A percentile compares a stretch with the other conserved stretches of the same genome.
Conservation (phyloP, 169 alveolate genomes). For the Plasmodium billcollinsi region DNA sequence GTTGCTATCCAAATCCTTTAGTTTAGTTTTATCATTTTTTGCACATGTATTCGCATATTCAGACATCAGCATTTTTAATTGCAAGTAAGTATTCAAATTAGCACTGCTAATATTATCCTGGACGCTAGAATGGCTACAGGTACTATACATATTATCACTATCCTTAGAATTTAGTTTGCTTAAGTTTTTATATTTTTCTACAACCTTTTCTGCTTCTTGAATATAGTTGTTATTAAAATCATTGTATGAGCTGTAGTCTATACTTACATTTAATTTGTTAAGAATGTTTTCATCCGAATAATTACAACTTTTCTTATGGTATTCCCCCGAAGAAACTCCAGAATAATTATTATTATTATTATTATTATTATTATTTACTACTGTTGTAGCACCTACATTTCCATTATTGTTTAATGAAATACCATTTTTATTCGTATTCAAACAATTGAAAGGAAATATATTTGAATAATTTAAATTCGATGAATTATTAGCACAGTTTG, state of each 20-base stretch:
- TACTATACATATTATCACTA: constrained; percentile 62
- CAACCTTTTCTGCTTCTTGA: constrained; percentile 70
- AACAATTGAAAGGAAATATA: constrained; percentile 6
- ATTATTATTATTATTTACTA: not conserved
- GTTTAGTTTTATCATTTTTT: constrained; percentile 21
- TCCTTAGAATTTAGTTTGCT: constrained; percentile 55
- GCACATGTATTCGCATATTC: constrained; percentile 45
- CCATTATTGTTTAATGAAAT: not conserved
- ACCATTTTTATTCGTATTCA: not conserved
- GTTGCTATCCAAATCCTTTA: constrained; percentile 14
- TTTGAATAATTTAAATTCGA: not conserved
- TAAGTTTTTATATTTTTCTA: constrained; percentile 57
- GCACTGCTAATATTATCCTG: constrained; percentile 4
- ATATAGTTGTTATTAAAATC: constrained; percentile 59
- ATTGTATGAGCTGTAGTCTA: constrained; percentile 39
- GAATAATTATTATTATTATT: constrained; percentile 10
- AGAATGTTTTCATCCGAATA: constrained; percentile 67
- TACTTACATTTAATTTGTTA: constrained; percentile 62
- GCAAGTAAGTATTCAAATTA: constrained; percentile 40
- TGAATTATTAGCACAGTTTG: not conserved
- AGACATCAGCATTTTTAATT: constrained; percentile 33
- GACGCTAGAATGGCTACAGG: constrained; percentile 24
- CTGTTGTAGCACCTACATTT: not conserved
- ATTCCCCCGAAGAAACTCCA: not conserved
- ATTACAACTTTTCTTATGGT: constrained; percentile 26